Conservation (phyloP, 805 yeast genomes). For the Hanseniaspora clermontiae region DNA sequence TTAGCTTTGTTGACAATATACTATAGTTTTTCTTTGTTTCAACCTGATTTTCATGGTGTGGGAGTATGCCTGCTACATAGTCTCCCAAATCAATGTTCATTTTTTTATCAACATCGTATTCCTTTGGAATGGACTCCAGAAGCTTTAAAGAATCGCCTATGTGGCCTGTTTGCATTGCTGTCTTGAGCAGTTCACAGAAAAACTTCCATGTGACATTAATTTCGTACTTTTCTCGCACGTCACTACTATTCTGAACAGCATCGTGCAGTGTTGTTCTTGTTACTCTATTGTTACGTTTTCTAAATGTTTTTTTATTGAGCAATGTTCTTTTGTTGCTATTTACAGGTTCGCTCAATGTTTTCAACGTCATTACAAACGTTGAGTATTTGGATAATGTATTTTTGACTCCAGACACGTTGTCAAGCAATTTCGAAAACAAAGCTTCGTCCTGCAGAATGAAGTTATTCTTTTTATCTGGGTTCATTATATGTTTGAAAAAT, state of each 20-base stretch:
- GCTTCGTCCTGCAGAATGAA: constrained; percentile 22
- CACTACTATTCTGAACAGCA: background rate
- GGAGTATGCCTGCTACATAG: background rate
- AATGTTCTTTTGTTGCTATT: background rate
- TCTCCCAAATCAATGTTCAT: background rate
- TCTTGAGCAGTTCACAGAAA: background rate
- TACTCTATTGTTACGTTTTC: background rate
- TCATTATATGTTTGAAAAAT: constrained; percentile 5
- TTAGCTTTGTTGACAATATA: background rate
- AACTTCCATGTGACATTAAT: background rate
- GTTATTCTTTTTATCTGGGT: constrained; percentile 23
- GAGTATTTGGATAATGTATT: background rate
- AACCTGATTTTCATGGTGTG: background rate
- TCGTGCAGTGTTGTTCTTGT: background rate
- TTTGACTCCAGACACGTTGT: constrained; percentile 13
- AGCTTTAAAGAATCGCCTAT: background rate
- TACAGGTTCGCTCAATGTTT: background rate
- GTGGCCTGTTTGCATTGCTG: background rate
- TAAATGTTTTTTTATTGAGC: background rate
- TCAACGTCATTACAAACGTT: background rate
- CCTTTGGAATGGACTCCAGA: background rate
- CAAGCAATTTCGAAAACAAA: constrained; percentile 17
- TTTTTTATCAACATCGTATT: background rate
- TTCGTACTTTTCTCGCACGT: background rate
- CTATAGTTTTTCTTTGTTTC: background rate